A percentile compares a stretch with the other conserved stretches of the same genome.
Evolutionary conservation across 345 rosid species (phyloP).

Genomic region (Luvunga scandens): DNA sequence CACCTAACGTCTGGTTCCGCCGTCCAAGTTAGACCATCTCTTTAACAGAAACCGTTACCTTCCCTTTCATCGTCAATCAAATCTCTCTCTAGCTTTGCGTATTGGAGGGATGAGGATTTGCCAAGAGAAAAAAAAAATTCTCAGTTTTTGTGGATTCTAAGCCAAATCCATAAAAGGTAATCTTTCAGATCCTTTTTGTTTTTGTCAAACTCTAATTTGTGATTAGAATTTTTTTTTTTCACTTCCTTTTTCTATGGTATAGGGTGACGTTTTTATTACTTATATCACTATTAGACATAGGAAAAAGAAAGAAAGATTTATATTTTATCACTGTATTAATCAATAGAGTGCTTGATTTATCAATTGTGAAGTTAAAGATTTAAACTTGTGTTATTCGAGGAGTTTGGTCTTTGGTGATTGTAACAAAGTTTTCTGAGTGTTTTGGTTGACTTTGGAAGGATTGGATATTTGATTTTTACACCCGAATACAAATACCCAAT

Average conservation of each 20-base stretch:
- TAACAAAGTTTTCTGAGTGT: background rate
- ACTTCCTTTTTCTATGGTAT: background rate
- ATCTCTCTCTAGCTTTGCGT: background rate
- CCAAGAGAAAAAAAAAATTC: background rate
- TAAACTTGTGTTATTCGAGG: background rate
- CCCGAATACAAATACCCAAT: background rate
- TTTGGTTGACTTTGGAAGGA: background rate
- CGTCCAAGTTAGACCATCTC: background rate
- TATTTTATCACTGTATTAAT: background rate
- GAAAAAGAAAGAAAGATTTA: background rate
- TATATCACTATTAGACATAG: background rate
- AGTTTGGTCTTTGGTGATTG: background rate
- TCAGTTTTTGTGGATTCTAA: conserved; percentile 5
- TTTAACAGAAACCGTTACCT: conserved; percentile 6
- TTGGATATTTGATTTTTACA: conserved; percentile 4
- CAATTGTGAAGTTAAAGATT: background rate
- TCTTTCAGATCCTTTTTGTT: background rate
- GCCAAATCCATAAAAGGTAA: conserved; percentile 12
- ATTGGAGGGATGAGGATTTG: conserved; percentile 16
- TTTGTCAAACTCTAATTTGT: background rate
- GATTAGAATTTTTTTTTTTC: background rate
- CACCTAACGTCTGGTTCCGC: background rate
- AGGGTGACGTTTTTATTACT: background rate
- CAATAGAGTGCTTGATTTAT: background rate
- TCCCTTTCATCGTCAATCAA: background rate